Percentiles rank a stretch among this genome's conserved stretches.
phyloP scores from a whole-genome alignment of 169 alveolate genomes.

The Plasmodium fragile region DNA sequence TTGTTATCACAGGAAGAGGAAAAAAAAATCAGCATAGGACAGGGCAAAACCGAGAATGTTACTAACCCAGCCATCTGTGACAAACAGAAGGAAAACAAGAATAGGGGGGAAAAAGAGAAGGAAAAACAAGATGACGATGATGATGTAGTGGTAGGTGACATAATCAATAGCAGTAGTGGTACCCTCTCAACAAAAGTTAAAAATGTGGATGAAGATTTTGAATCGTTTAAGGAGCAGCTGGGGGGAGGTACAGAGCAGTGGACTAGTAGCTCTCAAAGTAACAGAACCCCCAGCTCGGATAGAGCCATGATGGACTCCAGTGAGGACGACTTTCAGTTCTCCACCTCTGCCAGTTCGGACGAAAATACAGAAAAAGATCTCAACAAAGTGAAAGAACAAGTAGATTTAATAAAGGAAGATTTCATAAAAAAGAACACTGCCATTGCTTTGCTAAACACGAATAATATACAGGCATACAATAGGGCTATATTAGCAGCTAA shows the following conservation, averaged over 20 bases:
- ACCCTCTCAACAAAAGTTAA: neutral
- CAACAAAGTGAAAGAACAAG: slow-evolving; percentile 66
- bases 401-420: slow-evolving; percentile 59
- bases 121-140: neutral
- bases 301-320: slow-evolving; percentile 10
- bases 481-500: slow-evolving; percentile 63
- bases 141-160: neutral
- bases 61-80: neutral
- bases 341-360: slow-evolving; percentile 25
- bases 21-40: neutral
- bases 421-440: slow-evolving; percentile 47
- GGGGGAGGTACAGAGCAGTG: neutral
- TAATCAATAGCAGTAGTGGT: neutral
- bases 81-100: neutral
- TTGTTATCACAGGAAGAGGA: neutral
- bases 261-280: slow-evolving; percentile 6
- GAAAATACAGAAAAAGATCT: slow-evolving; percentile 22
- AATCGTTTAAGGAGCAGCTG: neutral
- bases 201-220: slow-evolving; percentile 9
- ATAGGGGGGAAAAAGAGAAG: neutral
- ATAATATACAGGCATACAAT: slow-evolving; percentile 43
- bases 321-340: slow-evolving; percentile 16
- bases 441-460: slow-evolving; percentile 51
- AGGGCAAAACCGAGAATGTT: neutral
- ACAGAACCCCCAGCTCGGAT: slow-evolving; percentile 1